phyloP scores from a whole-genome alignment of 1,284 basidiomycete genomes.

The Ustilago hordei region DNA sequence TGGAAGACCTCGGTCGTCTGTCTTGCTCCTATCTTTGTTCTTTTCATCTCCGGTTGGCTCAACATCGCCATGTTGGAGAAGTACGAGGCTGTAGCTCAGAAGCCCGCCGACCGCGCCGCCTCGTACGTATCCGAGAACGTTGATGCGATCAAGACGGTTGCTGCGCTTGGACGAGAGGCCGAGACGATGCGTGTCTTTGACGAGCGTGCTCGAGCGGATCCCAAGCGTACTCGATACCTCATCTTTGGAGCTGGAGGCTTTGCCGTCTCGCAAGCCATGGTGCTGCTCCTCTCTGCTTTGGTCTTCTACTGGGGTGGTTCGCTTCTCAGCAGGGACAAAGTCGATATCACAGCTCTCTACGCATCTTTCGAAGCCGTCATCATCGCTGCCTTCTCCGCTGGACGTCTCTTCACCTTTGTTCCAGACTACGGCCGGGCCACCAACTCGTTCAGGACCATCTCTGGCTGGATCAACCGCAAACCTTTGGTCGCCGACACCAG shows the following conservation, averaged over 20 bases:
- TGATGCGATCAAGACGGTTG: slow-evolving; percentile 70
- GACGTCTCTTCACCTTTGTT: slow-evolving; percentile 61
- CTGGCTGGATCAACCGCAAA: slow-evolving; percentile 59
- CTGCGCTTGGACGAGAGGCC: slow-evolving; percentile 70
- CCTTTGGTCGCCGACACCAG: slow-evolving; percentile 40
- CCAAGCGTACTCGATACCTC: slow-evolving; percentile 57
- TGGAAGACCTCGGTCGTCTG: slow-evolving; percentile 70
- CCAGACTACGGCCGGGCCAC: slow-evolving; percentile 61
- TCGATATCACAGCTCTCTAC: slow-evolving; percentile 49
- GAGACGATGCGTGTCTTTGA: slow-evolving; percentile 66
- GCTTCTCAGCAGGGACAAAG: slow-evolving; percentile 60
- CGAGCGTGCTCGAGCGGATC: slow-evolving; percentile 43
- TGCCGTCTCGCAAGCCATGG: slow-evolving; percentile 68
- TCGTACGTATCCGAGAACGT: slow-evolving; percentile 70
- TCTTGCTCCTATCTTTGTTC: slow-evolving; percentile 66
- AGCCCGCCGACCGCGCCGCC: slow-evolving; percentile 61
- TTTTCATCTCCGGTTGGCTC: slow-evolving; percentile 59
- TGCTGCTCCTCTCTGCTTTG: slow-evolving; percentile 67
- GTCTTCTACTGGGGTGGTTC: slow-evolving; percentile 70
- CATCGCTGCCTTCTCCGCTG: slow-evolving; percentile 68
- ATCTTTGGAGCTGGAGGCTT: slow-evolving; percentile 67
- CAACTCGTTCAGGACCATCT: slow-evolving; percentile 53
- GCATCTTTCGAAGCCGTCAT: slow-evolving; percentile 70
- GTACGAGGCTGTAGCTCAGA: slow-evolving; percentile 64
- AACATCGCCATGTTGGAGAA: slow-evolving; percentile 69